Percentiles rank a stretch among this genome's conserved stretches.
phyloP scores from a whole-genome alignment of 2,329 filamentous ascomycete species.

The Aspergillus sp. region DNA sequence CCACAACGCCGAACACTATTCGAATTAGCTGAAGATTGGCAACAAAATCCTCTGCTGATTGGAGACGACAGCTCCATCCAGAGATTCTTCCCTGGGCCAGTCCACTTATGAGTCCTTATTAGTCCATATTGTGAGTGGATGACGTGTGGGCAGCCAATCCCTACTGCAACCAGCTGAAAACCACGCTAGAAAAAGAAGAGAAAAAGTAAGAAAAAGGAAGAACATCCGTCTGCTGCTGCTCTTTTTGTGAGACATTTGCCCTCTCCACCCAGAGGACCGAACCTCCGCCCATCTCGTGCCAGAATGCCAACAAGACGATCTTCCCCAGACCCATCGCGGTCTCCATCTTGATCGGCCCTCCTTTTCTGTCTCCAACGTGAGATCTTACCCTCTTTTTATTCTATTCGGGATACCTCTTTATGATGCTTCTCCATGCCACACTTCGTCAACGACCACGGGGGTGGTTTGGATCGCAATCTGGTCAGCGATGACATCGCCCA shows the following conservation, averaged over 20 bases:
- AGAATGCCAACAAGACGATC: background rate
- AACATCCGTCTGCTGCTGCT: background rate
- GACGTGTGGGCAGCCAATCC: too few species aligned
- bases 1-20: too few species aligned
- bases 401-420: background rate
- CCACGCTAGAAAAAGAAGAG: too few species aligned
- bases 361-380: background rate
- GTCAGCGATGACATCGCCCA: constrained; percentile 9
- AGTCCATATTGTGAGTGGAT: too few species aligned
- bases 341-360: background rate
- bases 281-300: background rate
- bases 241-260: background rate
- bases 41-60: too few species aligned
- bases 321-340: background rate
- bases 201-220: too few species aligned
- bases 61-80: too few species aligned
- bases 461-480: constrained; percentile 5
- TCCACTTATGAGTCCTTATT: too few species aligned
- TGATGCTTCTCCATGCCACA: constrained; percentile 7
- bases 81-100: too few species aligned
- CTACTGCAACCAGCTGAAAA: too few species aligned
- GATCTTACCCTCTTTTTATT: background rate
- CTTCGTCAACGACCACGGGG: constrained; percentile 7
- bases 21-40: too few species aligned
- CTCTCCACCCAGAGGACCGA: background rate